phyloP scores from a whole-genome alignment of 129 eudicot genomes.

The Flaveria bidentis region DNA sequence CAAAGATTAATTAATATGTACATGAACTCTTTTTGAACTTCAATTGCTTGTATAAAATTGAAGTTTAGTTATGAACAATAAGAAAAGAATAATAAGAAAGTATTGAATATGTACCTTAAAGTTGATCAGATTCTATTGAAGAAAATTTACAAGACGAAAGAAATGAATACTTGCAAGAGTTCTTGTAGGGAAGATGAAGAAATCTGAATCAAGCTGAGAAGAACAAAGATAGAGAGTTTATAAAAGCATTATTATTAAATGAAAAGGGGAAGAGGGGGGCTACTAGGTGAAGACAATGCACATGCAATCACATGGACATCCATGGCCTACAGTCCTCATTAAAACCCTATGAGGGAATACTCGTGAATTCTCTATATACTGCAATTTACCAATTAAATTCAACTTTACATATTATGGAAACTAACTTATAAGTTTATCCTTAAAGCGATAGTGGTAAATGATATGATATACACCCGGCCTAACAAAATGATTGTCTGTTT shows the following conservation, averaged over 20 bases:
- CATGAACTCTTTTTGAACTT: not conserved
- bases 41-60: not conserved
- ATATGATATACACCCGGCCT: no score
- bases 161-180: conserved; percentile 18
- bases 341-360: conserved; percentile 34
- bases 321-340: conserved; percentile 44
- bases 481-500: no score
- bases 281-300: conserved; percentile 55
- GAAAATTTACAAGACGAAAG: conserved; percentile 6
- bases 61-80: not conserved
- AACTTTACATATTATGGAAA: not conserved
- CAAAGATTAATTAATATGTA: not conserved
- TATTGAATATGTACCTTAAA: conserved; percentile 23
- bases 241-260: conserved; percentile 34
- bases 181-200: conserved; percentile 27
- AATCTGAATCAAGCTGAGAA: conserved; percentile 10
- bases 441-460: no score
- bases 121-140: conserved; percentile 7
- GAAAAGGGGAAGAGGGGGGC: conserved; percentile 47
- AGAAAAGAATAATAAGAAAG: not conserved
- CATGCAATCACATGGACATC: conserved; percentile 77
- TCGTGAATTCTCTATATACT: conserved; percentile 12
- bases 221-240: conserved; percentile 33
- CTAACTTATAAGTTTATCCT: not conserved
- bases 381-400: not conserved